These are phyloP conservation scores for Cerioporus squamosus DNA, from an alignment of 1,284 basidiomycete species.

Conservation along the genomic window DNA sequence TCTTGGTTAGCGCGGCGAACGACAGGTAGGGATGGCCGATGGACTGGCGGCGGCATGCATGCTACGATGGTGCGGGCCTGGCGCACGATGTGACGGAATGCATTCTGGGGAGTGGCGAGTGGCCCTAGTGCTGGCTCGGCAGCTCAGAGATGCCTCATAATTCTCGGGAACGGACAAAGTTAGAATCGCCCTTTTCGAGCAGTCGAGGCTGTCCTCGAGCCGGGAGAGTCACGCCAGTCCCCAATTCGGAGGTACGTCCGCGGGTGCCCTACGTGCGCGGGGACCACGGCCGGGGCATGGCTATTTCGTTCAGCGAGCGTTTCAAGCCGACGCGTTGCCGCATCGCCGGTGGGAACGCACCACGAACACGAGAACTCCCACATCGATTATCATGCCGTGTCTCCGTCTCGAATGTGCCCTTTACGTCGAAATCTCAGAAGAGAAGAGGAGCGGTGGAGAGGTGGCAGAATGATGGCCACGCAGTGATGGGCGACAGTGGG, in stretches of 20 bases:
- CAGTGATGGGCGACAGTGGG: too few species aligned
- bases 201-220: conserved; percentile 12
- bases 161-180: neutral
- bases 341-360: neutral
- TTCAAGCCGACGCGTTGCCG: neutral
- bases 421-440: too few species aligned
- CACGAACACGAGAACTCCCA: neutral
- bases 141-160: neutral
- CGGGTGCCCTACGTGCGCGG: neutral
- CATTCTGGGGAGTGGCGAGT: neutral
- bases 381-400: neutral
- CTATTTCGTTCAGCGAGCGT: neutral
- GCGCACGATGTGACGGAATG: neutral
- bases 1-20: conserved; percentile 1
- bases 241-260: conserved; percentile 1
- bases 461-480: too few species aligned
- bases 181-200: neutral
- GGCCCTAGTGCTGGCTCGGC: neutral
- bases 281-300: neutral
- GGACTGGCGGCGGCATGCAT: neutral
- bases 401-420: neutral
- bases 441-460: too few species aligned
- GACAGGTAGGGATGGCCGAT: neutral
- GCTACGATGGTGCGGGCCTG: neutral
- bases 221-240: conserved; percentile 9